Evolutionary conservation across 2,329 filamentous ascomycete species (phyloP), one percentile per base, ranked within the genome.

Genomic region (Stylonectria norvegica): DNA sequence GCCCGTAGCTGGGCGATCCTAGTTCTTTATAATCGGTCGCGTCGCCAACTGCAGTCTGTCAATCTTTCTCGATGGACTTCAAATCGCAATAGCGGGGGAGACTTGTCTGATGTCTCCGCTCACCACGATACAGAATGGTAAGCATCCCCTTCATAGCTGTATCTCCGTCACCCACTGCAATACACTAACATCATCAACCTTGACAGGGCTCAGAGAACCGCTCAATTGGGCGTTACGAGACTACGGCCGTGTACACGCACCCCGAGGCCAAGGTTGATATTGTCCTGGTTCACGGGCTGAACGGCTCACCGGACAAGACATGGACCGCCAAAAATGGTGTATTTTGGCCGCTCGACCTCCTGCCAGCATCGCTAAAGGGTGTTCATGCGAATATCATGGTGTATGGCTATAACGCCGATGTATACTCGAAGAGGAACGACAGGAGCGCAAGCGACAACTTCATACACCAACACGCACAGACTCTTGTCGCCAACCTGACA

Each of bases 351-450:
- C 65, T 71, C 10, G 79, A 87, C 46, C 71, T 89, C 11, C 70
- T 89, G 2, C 83, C 85, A 0, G 58, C 65, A 1, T 72, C 81
- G 2, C 66, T 88, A 12, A 72, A 70, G 38, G 66, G 70, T 8
- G 69, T 70, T 9, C 74, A 74, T 17, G 81, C 81, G 37, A 79
- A 86, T 36, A 68, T 89, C 15, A 63, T 88, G 38, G 81, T 83
- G 1, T 88, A 87, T 56, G 85, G 85, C 17, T 89, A 88, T 59
- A 86, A 89, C 58, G 83, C 84, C 17, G 81, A 86, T 42, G 72
- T 79, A 17, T 75, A 72, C 51, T 70, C 70, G 4, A 67, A 66
- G 33, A 63, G 62, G 35, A 67, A 71, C 45, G 63, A 69, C 49
- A 72, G 75, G 38, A 75, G 70, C 14, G 76, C 79, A 3, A 83